These are phyloP conservation scores for Senna tora DNA, from an alignment of 306 rosid genomes.

Conservation along the genomic window DNA sequence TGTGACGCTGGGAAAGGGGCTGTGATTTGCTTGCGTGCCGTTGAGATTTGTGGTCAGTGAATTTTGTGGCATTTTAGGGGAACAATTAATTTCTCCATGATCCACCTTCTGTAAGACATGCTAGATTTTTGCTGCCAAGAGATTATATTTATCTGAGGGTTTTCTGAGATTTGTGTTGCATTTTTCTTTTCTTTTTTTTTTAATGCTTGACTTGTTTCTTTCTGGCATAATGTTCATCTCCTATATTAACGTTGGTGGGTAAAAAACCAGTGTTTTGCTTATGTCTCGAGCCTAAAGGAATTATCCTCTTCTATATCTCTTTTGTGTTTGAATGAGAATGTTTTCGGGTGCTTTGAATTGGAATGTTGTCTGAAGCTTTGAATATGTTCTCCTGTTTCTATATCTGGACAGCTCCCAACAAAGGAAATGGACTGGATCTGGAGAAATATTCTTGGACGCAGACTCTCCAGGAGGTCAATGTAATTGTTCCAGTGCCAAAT, in stretches of 20 bases:
- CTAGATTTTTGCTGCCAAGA: background rate
- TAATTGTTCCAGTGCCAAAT: conserved; percentile 67
- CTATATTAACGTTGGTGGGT: background rate
- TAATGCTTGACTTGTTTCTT: too few relatives aligned
- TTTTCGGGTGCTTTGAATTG: background rate
- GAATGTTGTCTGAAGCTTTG: background rate
- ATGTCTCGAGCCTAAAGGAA: background rate
- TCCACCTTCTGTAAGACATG: background rate
- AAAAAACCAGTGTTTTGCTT: background rate
- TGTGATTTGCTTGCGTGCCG: background rate
- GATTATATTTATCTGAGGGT: background rate
- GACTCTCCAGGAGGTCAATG: conserved; percentile 64
- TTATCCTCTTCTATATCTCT: background rate
- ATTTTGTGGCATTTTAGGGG: background rate
- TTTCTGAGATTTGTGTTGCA: background rate
- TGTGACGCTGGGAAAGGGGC: background rate
- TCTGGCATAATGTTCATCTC: background rate
- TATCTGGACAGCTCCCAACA: conserved; percentile 60
- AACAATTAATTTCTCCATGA: background rate
- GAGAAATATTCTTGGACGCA: conserved; percentile 80
- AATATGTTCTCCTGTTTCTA: conserved; percentile 1
- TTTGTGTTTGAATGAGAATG: background rate
- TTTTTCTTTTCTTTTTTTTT: too few relatives aligned
- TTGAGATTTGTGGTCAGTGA: background rate
- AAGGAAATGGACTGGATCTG: conserved; percentile 72